Conservation (phyloP, 805 yeast genomes). For the Candida sithepensis region DNA sequence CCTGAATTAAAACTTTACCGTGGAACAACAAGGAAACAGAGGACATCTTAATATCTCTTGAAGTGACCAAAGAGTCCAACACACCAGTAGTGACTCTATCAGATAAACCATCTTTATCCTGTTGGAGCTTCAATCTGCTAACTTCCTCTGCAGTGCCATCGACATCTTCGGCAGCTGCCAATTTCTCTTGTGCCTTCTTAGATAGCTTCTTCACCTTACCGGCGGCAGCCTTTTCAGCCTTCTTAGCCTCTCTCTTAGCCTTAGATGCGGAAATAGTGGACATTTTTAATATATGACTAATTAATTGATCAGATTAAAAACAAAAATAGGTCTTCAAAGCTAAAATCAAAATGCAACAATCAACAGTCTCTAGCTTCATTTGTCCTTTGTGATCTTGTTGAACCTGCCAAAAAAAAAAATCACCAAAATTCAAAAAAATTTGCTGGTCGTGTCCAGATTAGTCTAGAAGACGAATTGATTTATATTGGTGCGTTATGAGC, state of each 20-base stretch:
- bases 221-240: slow-evolving; percentile 86
- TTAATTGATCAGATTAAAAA: neutral
- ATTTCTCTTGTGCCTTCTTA: slow-evolving; percentile 44
- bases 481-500: neutral
- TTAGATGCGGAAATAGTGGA: slow-evolving; percentile 79
- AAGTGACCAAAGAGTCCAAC: slow-evolving; percentile 78
- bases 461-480: neutral
- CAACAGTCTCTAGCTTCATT: too few relatives aligned
- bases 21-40: slow-evolving; percentile 92
- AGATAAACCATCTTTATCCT: slow-evolving; percentile 89
- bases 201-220: slow-evolving; percentile 65
- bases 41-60: slow-evolving; percentile 89
- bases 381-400: too few relatives aligned
- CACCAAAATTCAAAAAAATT: slow-evolving; percentile 9
- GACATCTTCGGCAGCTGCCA: slow-evolving; percentile 46
- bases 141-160: slow-evolving; percentile 70
- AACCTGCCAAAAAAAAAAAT: neutral
- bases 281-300: slow-evolving; percentile 16
- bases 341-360: neutral
- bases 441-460: slow-evolving; percentile 12
- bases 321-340: neutral
- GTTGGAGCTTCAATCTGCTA: slow-evolving; percentile 84
- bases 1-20: slow-evolving; percentile 94
- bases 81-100: slow-evolving; percentile 99
- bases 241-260: slow-evolving; percentile 97